Base-by-base conservation (phyloP, 2,329 filamentous ascomycete genomes). In the Aspergillus candidus region DNA sequence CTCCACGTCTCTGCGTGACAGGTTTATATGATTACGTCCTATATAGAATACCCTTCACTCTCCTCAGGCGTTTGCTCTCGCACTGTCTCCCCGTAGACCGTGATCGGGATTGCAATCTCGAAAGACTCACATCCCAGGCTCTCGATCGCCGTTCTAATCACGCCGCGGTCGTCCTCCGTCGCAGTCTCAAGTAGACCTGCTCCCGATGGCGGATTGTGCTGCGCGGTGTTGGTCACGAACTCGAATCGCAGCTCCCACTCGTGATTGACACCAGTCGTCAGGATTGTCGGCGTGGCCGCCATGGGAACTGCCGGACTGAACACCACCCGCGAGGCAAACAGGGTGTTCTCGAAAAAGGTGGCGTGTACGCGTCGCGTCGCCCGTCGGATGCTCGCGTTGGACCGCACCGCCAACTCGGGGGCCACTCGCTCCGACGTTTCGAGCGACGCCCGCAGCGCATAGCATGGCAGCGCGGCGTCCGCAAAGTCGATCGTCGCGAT, bases 191-290 rank as follows among this genome's bases (percentile, higher is more conserved):
- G 68, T n/a, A 95, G 66, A 4, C 77, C 75, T 43, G 56, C 58
- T 11, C 68, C 68, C 2, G 63, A 65, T 15, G 59, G 63, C 17
- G 58, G 55, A 7, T 71, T 69, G 32, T 63, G 57, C 29, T 66
- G 62, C 8, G 57, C 54, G 33, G 76, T 79, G 5, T 86, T 83
- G 5, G 91, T 91, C 18, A 95, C 89, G 67, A 98, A 98, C 67
- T 97, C 90, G 46, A 98, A 81, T 1, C 88, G 76, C 30, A 98
- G 73, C 63, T 85, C 86, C 93, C 93, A 98, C 53, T 88, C 85
- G 18, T 96, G 72, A 51, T 80, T 86, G 4, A 98, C 80, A 2
- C 90, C 90, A 49, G 82, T 94, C 0, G 93, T 98, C 37, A 94
- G 78, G 54, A 98, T 94, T 51, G 93, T 89, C 0, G 93, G 93